Percentiles rank a stretch among this genome's conserved stretches.
These are phyloP conservation scores for Aquanectria penicillioides DNA, from an alignment of 2,329 filamentous ascomycete species.

Conservation along the genomic window DNA sequence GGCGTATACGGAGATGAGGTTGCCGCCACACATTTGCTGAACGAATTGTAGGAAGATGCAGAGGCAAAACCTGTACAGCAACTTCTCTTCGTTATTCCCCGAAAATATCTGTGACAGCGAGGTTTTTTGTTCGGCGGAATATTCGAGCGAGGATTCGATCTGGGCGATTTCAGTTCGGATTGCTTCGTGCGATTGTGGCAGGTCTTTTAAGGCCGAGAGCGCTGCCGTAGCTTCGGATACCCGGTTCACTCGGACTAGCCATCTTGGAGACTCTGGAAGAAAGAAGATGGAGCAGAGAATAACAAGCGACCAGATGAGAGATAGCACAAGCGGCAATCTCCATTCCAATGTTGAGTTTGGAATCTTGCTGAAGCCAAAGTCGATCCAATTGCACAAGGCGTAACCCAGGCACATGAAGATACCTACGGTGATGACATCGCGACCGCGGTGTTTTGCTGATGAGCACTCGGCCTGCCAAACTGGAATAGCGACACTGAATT, in stretches of 20 bases:
- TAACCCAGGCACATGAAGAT: conserved; percentile 58
- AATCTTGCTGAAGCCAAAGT: conserved; percentile 51
- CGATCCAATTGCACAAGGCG: conserved; percentile 55
- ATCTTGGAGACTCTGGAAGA: conserved; percentile 50
- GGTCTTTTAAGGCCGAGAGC: conserved; percentile 52
- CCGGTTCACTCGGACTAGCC: conserved; percentile 48
- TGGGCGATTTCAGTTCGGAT: conserved; percentile 55
- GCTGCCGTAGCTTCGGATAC: conserved; percentile 44
- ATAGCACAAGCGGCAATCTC: conserved; percentile 54
- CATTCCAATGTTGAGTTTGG: conserved; percentile 34
- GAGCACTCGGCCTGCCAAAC: conserved; percentile 64
- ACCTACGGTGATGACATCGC: conserved; percentile 57
- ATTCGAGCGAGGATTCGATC: conserved; percentile 60
- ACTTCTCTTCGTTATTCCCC: conserved; percentile 60
- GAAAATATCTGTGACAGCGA: conserved; percentile 54
- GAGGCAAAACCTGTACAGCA: conserved; percentile 55
- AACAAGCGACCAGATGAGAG: conserved; percentile 44
- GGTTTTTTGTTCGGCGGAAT: conserved; percentile 48
- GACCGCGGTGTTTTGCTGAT: conserved; percentile 63
- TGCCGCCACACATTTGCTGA: conserved; percentile 43
- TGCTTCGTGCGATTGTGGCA: conserved; percentile 47
- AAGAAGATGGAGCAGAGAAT: conserved; percentile 47
- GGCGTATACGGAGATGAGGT: conserved; percentile 44
- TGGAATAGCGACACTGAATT: conserved; percentile 62
- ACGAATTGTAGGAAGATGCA: conserved; percentile 47